Base-by-base conservation (phyloP, 306 rosid genomes). In the Datisca glomerata region DNA sequence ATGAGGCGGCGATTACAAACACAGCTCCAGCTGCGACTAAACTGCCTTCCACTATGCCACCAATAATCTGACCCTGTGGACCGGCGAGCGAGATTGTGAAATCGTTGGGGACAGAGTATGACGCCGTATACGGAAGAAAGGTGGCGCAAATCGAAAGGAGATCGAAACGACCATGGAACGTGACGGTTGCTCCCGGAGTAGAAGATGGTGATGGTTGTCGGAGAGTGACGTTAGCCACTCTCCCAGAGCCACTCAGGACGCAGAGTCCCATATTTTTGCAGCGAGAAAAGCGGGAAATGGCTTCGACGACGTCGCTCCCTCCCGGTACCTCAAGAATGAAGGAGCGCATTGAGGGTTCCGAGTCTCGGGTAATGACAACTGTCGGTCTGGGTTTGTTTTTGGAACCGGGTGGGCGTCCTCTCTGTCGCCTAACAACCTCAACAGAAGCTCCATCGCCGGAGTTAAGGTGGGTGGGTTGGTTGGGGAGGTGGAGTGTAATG, bases 341-440 rank as follows among this genome's bases (percentile, higher is more conserved):
- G 2, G 98, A 91, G 12, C 92, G 75, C 98, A 91, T 91, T 4
- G 73, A 68, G 1, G 94, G 84, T 33, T 91, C 98, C 0, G 92
- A 41, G 29, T 78, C 93, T 0, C 92, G 86, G 21, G 86, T 84
- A 1, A 91, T 70, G 18, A 84, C 51, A 1, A 91, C 67, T 0
- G 98, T 86, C 0, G 96, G 79, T 21, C 68, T 91, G n/a, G 94
- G 96, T 49, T 58, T 75, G 61, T 89, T 89, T 25, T 84, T 89
- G 42, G 98, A 84, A 0, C 98, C 98, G 0, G 98, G 96, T 0
- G 98, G 98, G 2, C 98, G 94, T 1, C 98, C 98, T 4, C 96
- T 40, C 0, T 96, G 96, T 0, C 98, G 60, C 6, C 94, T 43
- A 1, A 67, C 73, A 0, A 91, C 81, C 34, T 91, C 98, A 3